Base-by-base conservation (phyloP, 306 rosid species). In the Trifolium subterraneum region DNA sequence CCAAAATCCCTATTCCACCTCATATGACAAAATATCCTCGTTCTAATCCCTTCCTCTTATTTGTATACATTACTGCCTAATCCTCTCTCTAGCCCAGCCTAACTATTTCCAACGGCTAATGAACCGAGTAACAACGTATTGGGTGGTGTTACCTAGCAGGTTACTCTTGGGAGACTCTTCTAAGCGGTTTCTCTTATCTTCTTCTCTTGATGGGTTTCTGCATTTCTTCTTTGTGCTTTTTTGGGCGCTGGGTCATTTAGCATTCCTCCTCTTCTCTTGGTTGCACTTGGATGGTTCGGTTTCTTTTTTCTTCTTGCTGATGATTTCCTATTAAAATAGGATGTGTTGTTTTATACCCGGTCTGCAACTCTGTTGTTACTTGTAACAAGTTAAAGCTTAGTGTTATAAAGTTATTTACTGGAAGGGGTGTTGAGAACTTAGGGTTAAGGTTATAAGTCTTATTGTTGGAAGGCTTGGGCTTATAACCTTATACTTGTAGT, bases 221-320 rank as follows among this genome's bases (percentile, higher is more conserved):
- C 3, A 25, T 58, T 58, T 23, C 63, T 36, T 52, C 31, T 4
- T 6, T 25, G 54, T 63, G 12, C 38, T 33, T 62, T 73, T 20
- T 61, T 22, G 38, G 27, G 18, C 8, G 9, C 9, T 31, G 62
- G 62, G 33, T 11, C 13, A 18, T 63, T 74, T 23, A 48, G 4
- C 42, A 58, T 59, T 59, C 44, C 68, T 72, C 59, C 35, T 42
- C 47, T 64, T 44, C 56, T 35, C 48, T 23, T 23, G 29, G 7
- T 50, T 39, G 31, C 44, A 16, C 19, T 55, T 29, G 27, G 68
- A 67, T 76, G 74, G 74, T 29, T 55, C 23, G 58, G 45, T 25
- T 75, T 66, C 38, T 41, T 56, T 42, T 56, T 59, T 70, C 51
- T 73, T 76, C 36, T 44, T 68, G 7, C 36, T 31, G 52, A 25